phyloP scores from a whole-genome alignment of 345 rosid genomes.

The Eucalyptus leucophloia region DNA sequence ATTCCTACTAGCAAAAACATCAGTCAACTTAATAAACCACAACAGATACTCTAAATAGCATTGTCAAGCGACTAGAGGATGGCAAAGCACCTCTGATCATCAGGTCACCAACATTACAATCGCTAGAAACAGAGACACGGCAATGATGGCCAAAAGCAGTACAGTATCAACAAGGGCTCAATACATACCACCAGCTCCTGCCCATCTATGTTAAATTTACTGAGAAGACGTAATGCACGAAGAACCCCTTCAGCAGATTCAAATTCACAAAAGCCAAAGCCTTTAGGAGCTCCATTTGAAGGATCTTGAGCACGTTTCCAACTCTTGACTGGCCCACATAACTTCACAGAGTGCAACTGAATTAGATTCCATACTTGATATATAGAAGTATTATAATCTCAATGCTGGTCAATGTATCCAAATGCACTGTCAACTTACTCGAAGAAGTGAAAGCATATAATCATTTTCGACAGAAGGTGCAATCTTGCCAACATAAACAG shows the following conservation, averaged over 20 bases:
- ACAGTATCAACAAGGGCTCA: background rate
- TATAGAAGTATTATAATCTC: background rate
- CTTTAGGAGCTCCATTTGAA: constrained; percentile 66
- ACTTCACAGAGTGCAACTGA: constrained; percentile 21
- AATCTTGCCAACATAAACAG: constrained; percentile 95
- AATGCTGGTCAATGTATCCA: background rate
- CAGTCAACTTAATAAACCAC: background rate
- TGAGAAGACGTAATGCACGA: constrained; percentile 82
- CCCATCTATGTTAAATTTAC: constrained; percentile 81
- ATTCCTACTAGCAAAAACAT: background rate
- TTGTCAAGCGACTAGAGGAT: background rate
- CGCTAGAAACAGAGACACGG: background rate
- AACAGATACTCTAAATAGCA: background rate
- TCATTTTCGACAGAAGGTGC: constrained; percentile 80
- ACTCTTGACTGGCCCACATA: constrained; percentile 88
- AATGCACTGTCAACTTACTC: constrained; percentile 19
- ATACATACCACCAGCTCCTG: constrained; percentile 81
- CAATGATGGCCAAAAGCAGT: background rate
- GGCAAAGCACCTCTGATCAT: background rate
- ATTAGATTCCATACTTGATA: background rate
- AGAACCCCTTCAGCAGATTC: constrained; percentile 96
- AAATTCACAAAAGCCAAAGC: constrained; percentile 95
- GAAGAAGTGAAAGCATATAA: constrained; percentile 72
- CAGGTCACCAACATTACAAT: background rate
- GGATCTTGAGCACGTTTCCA: constrained; percentile 90